Evolutionary conservation across 495 filamentous ascomycete species (phyloP).

Genomic region (Amniculicola lignicola): DNA sequence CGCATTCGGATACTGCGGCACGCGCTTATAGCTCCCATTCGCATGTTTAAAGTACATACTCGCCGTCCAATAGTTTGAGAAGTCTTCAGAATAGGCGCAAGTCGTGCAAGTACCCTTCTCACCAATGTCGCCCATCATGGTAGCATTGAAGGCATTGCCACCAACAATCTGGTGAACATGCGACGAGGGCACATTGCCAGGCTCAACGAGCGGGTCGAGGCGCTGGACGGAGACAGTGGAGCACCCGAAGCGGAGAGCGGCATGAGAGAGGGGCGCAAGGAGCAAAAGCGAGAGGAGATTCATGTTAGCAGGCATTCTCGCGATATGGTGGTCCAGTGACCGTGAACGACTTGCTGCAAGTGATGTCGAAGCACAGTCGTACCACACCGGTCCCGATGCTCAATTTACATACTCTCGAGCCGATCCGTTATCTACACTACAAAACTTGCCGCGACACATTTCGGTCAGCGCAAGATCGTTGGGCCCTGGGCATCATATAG

Average conservation of each 20-base stretch:
- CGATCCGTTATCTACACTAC: too few species aligned
- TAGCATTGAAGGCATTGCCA: constrained; percentile 50
- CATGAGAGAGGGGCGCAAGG: constrained; percentile 44
- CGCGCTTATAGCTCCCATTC: constrained; percentile 50
- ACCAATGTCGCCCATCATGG: constrained; percentile 48
- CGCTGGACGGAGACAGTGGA: constrained; percentile 50
- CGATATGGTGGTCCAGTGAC: too few species aligned
- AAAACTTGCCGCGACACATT: too few species aligned
- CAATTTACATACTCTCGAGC: too few species aligned
- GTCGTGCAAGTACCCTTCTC: constrained; percentile 48
- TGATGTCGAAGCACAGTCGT: too few species aligned
- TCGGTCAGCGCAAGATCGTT: too few species aligned
- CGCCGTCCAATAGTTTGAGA: constrained; percentile 43
- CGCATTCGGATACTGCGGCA: constrained; percentile 45
- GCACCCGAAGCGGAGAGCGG: constrained; percentile 50
- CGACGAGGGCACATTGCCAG: constrained; percentile 42
- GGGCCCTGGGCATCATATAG: too few species aligned
- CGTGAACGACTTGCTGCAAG: too few species aligned
- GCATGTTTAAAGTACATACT: constrained; percentile 51
- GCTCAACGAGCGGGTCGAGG: constrained; percentile 47
- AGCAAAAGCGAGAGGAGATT: constrained; percentile 43
- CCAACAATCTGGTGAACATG: constrained; percentile 48
- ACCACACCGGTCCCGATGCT: too few species aligned
- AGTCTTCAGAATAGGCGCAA: constrained; percentile 41
- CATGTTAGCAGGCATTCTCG: constrained; percentile 45